phyloP scores from a whole-genome alignment of 1,139 yeast genomes.

The Geotrichum aggregatum region DNA sequence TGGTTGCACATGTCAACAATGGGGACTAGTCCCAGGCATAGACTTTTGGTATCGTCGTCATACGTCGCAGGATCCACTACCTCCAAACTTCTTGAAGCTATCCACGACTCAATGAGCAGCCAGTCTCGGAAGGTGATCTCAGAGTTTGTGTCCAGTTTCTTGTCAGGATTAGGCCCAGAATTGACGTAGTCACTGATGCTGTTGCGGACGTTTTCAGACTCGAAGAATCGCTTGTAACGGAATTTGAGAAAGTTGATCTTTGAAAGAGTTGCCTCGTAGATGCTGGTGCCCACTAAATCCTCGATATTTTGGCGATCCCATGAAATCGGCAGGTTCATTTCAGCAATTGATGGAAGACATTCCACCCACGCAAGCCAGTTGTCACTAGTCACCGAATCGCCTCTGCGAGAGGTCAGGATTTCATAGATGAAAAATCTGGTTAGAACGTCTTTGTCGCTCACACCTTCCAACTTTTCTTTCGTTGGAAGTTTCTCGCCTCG shows the following conservation, averaged over 20 bases:
- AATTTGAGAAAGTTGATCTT: slow-evolving; percentile 31
- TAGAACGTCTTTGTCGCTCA: slow-evolving; percentile 17
- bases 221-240: slow-evolving; percentile 28
- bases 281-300: slow-evolving; percentile 30
- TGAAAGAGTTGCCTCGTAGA: slow-evolving; percentile 33
- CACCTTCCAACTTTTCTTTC: background rate
- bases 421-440: slow-evolving; percentile 17
- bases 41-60: slow-evolving; percentile 6
- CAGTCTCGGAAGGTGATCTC: slow-evolving; percentile 29
- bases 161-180: slow-evolving; percentile 20
- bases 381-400: slow-evolving; percentile 2
- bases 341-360: slow-evolving; percentile 31
- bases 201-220: slow-evolving; percentile 22
- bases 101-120: slow-evolving; percentile 37
- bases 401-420: slow-evolving; percentile 14
- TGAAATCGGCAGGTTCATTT: slow-evolving; percentile 35
- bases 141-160: slow-evolving; percentile 17
- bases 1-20: slow-evolving; percentile 41
- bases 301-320: slow-evolving; percentile 33
- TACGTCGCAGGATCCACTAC: slow-evolving; percentile 25
- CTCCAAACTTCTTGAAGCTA: slow-evolving; percentile 34
- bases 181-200: slow-evolving; percentile 25
- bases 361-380: slow-evolving; percentile 28
- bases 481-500: slow-evolving; percentile 5
- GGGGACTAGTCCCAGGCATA: slow-evolving; percentile 36